Conservation (phyloP, 2,329 filamentous ascomycete species). For the Gnomoniopsis sp. region DNA sequence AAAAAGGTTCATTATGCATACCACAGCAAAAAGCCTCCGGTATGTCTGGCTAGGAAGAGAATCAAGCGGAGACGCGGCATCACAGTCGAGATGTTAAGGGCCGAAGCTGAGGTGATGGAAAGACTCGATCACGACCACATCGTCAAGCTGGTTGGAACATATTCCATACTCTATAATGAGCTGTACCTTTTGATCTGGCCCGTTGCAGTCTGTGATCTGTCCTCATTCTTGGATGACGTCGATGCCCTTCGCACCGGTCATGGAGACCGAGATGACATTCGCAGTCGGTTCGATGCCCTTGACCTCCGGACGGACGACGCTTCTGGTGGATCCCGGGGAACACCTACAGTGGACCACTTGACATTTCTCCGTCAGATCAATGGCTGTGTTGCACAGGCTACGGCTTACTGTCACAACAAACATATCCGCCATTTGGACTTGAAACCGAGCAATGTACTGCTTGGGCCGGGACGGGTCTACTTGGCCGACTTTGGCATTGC, state of each 20-base stretch:
- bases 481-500: conserved; percentile 49
- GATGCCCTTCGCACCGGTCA: conserved; percentile 35
- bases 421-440: conserved; percentile 45
- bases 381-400: conserved; percentile 42
- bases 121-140: conserved; percentile 45
- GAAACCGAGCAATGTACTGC: conserved; percentile 45
- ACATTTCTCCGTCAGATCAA: conserved; percentile 39
- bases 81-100: conserved; percentile 38
- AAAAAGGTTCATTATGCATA: conserved; percentile 36
- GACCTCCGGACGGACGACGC: conserved; percentile 26
- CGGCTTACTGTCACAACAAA: conserved; percentile 39
- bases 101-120: conserved; percentile 46
- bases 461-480: conserved; percentile 42
- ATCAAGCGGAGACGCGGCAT: conserved; percentile 34
- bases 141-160: conserved; percentile 44
- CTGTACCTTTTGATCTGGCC: conserved; percentile 46
- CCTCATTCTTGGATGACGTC: conserved; percentile 39
- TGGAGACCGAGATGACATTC: conserved; percentile 38
- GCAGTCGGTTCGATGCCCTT: conserved; percentile 34
- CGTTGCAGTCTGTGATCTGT: conserved; percentile 43
- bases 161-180: conserved; percentile 36
- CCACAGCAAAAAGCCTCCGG: conserved; percentile 28
- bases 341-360: not conserved
- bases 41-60: conserved; percentile 44
- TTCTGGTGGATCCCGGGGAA: not conserved